Percentiles rank a stretch among this genome's conserved stretches.
Evolutionary conservation across 2,329 filamentous ascomycete species (phyloP).

Genomic region (Aspergillus viridinutans): DNA sequence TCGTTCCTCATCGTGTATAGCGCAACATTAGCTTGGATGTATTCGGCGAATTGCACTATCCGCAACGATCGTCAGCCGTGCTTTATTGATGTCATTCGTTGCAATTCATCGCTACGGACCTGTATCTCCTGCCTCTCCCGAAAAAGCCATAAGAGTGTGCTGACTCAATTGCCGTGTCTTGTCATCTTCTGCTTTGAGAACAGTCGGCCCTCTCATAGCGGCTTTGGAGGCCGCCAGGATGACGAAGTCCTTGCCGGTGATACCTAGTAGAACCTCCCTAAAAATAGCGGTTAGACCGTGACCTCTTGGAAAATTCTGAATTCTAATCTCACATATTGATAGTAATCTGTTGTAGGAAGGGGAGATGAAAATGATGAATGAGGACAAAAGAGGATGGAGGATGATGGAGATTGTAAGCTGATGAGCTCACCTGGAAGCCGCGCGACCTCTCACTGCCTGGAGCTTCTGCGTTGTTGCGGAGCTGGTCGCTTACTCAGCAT

Average conservation of each 20-base stretch:
- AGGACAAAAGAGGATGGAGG: conserved; percentile 19
- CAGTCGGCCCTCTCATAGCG: conserved; percentile 93
- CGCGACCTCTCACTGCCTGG: conserved; percentile 42
- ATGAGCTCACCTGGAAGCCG: conserved; percentile 14
- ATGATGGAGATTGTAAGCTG: conserved; percentile 15
- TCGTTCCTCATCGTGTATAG: conserved; percentile 99
- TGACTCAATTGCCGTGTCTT: conserved; percentile 92
- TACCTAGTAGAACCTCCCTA: conserved; percentile 97
- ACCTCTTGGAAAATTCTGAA: background rate
- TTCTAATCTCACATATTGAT: conserved; percentile 24
- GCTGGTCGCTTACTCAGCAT: conserved; percentile 33
- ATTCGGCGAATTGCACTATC: conserved; percentile 96
- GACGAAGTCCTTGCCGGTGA: conserved; percentile 99
- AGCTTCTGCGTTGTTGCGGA: conserved; percentile 27
- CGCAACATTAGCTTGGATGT: conserved; percentile 96
- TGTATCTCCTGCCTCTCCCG: conserved; percentile 93
- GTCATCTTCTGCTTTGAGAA: conserved; percentile 93
- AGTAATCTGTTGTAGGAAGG: background rate
- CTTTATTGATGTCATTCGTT: background rate
- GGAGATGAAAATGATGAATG: conserved; percentile 14
- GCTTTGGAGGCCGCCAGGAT: conserved; percentile 97
- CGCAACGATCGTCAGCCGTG: conserved; percentile 12
- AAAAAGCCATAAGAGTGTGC: conserved; percentile 91
- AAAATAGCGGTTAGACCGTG: conserved; percentile 16
- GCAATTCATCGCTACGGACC: conserved; percentile 48